Percentiles rank a stretch among this genome's conserved stretches.
These are phyloP conservation scores for Tolypocladium amazonense DNA, from an alignment of 2,329 filamentous ascomycete species.

Conservation along the genomic window DNA sequence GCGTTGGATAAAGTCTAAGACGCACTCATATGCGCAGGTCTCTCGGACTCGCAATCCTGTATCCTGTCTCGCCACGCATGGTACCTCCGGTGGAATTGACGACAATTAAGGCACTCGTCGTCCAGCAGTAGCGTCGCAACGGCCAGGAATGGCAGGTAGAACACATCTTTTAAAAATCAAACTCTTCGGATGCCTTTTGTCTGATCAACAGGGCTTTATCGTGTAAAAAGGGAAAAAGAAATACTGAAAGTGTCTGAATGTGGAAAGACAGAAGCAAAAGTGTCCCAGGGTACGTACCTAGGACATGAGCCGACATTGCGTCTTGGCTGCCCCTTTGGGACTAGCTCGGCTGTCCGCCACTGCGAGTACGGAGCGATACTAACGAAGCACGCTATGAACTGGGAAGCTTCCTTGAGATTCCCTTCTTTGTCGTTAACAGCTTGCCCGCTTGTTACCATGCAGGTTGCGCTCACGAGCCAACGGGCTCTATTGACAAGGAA, in stretches of 20 bases:
- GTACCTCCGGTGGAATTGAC: not conserved
- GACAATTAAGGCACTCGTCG: not conserved
- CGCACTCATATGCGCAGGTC: not conserved
- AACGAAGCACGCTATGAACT: no score
- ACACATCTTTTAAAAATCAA: not conserved
- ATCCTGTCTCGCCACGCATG: no score
- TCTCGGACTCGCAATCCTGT: not conserved
- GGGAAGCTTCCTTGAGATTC: not conserved
- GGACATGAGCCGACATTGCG: slow-evolving; percentile 7
- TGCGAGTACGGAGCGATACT: no score
- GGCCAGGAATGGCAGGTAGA: not conserved
- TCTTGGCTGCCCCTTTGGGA: slow-evolving; percentile 18
- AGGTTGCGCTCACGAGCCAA: slow-evolving; percentile 2
- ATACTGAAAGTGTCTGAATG: not conserved
- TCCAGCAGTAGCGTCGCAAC: not conserved
- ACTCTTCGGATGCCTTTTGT: not conserved
- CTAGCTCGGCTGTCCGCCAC: slow-evolving; percentile 11
- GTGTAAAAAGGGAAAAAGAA: not conserved
- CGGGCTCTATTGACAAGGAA: slow-evolving; percentile 5
- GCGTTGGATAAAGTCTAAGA: no score
- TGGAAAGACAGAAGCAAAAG: not conserved
- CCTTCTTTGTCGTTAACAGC: not conserved
- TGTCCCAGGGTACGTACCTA: not conserved
- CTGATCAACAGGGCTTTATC: not conserved
- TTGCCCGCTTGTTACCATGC: slow-evolving; percentile 2